Evolutionary conservation across 345 rosid species (phyloP), one percentile per base, ranked within the genome.

Genomic region (Lagerstroemia speciosa): DNA sequence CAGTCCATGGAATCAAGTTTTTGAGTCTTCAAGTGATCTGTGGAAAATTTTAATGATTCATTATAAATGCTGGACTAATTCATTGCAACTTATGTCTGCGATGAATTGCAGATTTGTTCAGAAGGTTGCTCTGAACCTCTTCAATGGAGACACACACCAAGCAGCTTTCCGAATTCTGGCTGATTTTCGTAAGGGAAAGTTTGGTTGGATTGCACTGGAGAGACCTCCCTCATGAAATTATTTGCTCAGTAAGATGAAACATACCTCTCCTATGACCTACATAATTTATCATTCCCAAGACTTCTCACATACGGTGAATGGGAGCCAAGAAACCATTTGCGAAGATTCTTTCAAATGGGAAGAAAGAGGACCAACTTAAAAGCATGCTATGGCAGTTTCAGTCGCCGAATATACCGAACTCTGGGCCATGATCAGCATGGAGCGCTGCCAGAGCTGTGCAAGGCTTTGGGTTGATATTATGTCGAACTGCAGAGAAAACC

Each of bases 171-270:
- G 94, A 15, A 78, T 93, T 76, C 74, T 91, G 81, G n/a, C 86
- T 36, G 97, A 93, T 83, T 93, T 93, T 63, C 87, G 98, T 7
- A 89, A 86, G 75, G 97, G 98, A 22, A 91, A 84, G 79, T 89
- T 91, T 50, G 95, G 97, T 41, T 91, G 83, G 81, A 70, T 82
- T 52, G 85, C 94, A 7, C 74, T 87, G 64, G 98, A 91, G 81
- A 93, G 94, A 78, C 96, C 96, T 66, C 89, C 92, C 43, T 45
- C 31, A n/a, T 58, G 34, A 58, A 26, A 53, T 53, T 6, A 6
- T 8, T 14, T n/a, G 5, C 41, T 38, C 10, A 1, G 9, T 24
- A 57, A 26, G 2, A 8, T 27, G 26, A 53, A 53, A 24, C 30
- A 26, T 6, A 27, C 9, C 33, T 30, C 33, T 30, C 33, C 33